Base-by-base conservation (phyloP, 2,329 filamentous ascomycete species). In the Plectosphaerella plurivora region DNA sequence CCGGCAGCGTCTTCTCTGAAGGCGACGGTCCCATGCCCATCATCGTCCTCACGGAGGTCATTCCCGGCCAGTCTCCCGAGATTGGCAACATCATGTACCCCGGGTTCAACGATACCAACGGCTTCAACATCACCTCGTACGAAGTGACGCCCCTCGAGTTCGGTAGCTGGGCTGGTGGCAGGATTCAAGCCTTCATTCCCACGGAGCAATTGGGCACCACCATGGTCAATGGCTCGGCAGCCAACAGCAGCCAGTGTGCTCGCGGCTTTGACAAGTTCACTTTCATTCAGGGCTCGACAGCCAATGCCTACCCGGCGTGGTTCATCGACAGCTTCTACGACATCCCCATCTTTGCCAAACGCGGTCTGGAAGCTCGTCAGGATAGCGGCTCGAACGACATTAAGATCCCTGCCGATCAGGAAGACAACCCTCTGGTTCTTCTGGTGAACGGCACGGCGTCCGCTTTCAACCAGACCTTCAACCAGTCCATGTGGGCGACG, bases 261-360 rank as follows among this genome's bases (percentile, higher is more conserved):
- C 64, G 63, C 20, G 90, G 90, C 1, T 92, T 91, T 59, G 90
- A 95, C 67, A 91, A 89, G 60, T 82, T 82, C 7, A 88, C 88
- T 2, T 95, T 84, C 61, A 74, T 94, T 33, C 89, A 93, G 82
- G 89, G 89, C 53, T 93, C 90, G 1, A 90, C 87, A 11, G 89
- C 86, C 15, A 86, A 86, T 9, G 75, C 95, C 4, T 95, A 95
- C 75, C 94, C 94, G 71, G 75, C 85, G 51, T 77, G 95, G 78
- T 76, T 95, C 84, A 36, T 94, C 83, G 24, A 74, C 62, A 64
- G 73, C 53, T 72, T 60, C 45, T 45, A 64, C 20, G 64, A 52
- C n/a, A 37, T 58, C n/a, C 52, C 50, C 45, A 16, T 55, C 28
- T 60, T 63, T 28, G 67, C 74, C 24, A 65, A 75, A 45, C 68